phyloP scores from a whole-genome alignment of 2,329 filamentous ascomycete genomes.

The Colletotrichum sojae region DNA sequence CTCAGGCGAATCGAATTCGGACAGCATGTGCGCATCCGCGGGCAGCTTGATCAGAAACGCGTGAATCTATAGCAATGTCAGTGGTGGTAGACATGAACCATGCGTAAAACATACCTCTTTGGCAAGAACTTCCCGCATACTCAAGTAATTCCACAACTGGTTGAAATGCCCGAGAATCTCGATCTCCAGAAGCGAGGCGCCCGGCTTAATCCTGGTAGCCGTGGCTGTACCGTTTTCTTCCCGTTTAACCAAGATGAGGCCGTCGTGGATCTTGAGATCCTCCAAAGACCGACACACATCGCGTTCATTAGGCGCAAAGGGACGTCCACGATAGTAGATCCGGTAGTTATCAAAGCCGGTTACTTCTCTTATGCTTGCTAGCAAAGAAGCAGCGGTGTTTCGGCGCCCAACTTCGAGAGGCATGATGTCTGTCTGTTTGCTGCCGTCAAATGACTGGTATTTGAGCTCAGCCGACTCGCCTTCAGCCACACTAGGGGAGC shows the following conservation, averaged over 20 bases:
- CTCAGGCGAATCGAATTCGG: constrained; percentile 68
- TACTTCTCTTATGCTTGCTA: constrained; percentile 75
- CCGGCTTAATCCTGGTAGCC: constrained; percentile 62
- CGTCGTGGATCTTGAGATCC: constrained; percentile 76
- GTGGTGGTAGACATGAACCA: constrained; percentile 17
- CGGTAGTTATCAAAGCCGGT: constrained; percentile 85
- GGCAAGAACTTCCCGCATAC: constrained; percentile 78
- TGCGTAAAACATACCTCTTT: constrained; percentile 66
- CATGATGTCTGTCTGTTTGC: constrained; percentile 71
- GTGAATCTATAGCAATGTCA: constrained; percentile 68
- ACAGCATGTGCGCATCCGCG: constrained; percentile 73
- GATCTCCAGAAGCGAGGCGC: constrained; percentile 76
- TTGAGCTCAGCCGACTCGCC: constrained; percentile 78
- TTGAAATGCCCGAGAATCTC: constrained; percentile 88
- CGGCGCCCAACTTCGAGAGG: constrained; percentile 76
- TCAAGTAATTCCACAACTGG: constrained; percentile 85
- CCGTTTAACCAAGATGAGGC: constrained; percentile 76
- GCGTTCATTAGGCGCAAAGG: constrained; percentile 72
- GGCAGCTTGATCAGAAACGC: constrained; percentile 80
- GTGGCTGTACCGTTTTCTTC: constrained; percentile 63
- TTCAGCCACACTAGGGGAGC: constrained; percentile 65
- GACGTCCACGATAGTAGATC: constrained; percentile 78
- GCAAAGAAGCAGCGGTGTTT: constrained; percentile 79
- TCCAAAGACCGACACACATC: constrained; percentile 74
- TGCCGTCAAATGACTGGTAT: constrained; percentile 81